Evolutionary conservation across 2,329 filamentous ascomycete species (phyloP).

Genomic region (Microdochium nivale): DNA sequence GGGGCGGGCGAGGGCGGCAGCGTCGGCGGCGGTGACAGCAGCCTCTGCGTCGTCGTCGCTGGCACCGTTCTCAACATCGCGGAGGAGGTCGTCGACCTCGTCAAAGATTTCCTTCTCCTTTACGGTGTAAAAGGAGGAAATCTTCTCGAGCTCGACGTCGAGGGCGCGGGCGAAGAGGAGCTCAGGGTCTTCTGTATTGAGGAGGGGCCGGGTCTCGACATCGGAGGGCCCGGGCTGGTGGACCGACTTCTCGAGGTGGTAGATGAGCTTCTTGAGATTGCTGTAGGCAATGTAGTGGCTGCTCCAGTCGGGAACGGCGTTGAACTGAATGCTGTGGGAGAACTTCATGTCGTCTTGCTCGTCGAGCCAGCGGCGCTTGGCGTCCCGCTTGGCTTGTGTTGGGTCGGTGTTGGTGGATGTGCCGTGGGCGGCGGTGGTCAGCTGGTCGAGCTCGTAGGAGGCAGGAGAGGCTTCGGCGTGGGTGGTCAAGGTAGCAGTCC

Average conservation of each 20-base stretch:
- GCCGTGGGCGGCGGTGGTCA: not conserved
- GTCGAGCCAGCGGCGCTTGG: constrained; percentile 64
- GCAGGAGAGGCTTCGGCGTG: not conserved
- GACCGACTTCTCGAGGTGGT: constrained; percentile 81
- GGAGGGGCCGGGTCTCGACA: constrained; percentile 76
- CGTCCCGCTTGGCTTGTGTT: constrained; percentile 36
- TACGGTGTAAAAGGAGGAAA: constrained; percentile 78
- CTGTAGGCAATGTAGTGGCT: constrained; percentile 97
- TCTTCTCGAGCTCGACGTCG: constrained; percentile 87
- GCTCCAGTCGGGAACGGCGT: constrained; percentile 99
- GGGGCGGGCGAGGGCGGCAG: constrained; percentile 13
- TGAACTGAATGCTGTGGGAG: constrained; percentile 98
- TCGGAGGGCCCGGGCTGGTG: constrained; percentile 59
- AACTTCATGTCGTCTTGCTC: constrained; percentile 94
- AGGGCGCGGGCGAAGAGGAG: constrained; percentile 72
- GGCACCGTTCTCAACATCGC: constrained; percentile 57
- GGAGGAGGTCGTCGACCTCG: constrained; percentile 69
- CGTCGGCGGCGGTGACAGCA: not conserved
- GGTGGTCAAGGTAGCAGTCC: not conserved
- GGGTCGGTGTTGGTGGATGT: not conserved
- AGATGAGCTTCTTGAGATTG: constrained; percentile 98
- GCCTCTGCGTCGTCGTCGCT: constrained; percentile 22
- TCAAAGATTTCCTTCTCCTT: constrained; percentile 84
- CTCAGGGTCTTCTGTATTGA: constrained; percentile 68
- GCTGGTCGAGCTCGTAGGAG: not conserved